phyloP scores from a whole-genome alignment of 164 flowering plant genomes.

The Magnolia kwangsiensis region DNA sequence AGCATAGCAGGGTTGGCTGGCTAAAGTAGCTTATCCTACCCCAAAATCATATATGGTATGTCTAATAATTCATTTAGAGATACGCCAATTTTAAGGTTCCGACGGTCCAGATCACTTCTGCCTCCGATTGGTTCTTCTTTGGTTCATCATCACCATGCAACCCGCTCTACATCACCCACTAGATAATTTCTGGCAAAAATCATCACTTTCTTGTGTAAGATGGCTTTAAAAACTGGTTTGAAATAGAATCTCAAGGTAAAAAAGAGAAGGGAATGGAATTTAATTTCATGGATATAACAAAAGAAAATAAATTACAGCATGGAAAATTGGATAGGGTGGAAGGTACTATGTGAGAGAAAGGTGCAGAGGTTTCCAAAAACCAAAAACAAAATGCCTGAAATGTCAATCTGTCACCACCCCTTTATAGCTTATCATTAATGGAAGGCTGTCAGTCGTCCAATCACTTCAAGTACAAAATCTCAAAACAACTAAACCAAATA shows the following conservation, averaged over 20 bases:
- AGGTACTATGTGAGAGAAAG: slow-evolving; percentile 10
- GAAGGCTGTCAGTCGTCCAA: slow-evolving; percentile 41
- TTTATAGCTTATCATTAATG: slow-evolving; percentile 34
- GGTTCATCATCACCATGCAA: no score
- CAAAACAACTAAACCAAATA: slow-evolving; percentile 5
- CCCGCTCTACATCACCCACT: no score
- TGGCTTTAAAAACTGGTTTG: background rate
- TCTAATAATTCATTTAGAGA: no score
- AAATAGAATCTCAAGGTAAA: slow-evolving; percentile 4
- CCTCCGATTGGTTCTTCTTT: no score
- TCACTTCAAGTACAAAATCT: slow-evolving; percentile 31
- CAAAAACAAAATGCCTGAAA: slow-evolving; percentile 28
- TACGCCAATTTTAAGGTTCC: no score
- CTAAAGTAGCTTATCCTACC: no score
- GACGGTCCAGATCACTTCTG: no score
- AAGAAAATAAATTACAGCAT: slow-evolving; percentile 6
- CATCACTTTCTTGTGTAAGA: slow-evolving; percentile 12
- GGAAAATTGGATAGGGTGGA: background rate
- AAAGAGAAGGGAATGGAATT: background rate
- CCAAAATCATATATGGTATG: no score
- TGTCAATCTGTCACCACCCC: slow-evolving; percentile 28
- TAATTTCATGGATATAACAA: background rate
- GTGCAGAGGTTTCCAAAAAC: slow-evolving; percentile 31
- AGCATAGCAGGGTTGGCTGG: no score
- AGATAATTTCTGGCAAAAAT: no score